phyloP scores from a whole-genome alignment of 139 green algal species.

The Chlamydomonas sphaeroides region DNA sequence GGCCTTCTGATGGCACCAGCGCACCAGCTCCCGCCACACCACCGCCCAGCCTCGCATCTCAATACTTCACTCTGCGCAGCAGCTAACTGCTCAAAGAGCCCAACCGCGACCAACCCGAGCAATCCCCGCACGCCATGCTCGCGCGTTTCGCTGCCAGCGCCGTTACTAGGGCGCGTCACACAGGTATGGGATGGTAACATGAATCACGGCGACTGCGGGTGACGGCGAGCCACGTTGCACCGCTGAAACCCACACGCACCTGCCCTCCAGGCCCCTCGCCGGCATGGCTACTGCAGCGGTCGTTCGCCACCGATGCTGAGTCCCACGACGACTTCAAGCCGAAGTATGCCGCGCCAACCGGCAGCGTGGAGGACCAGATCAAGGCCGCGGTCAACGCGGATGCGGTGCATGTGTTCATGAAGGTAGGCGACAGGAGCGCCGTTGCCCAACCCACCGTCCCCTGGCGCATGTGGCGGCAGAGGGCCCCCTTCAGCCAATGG shows the following conservation, averaged over 20 bases:
- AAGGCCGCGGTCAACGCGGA: conserved; percentile 76
- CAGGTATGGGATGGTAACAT: neutral
- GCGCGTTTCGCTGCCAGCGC: neutral
- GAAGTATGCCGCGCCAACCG: conserved; percentile 62
- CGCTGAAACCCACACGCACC: too few relatives aligned
- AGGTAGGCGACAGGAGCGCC: conserved; percentile 75
- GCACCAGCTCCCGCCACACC: too few relatives aligned
- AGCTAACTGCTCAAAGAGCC: too few relatives aligned
- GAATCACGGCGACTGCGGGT: too few relatives aligned
- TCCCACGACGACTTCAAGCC: conserved; percentile 93
- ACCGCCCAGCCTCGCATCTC: too few relatives aligned
- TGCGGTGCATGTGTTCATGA: conserved; percentile 97
- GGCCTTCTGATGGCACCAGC: too few relatives aligned
- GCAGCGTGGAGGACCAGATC: conserved; percentile 44
- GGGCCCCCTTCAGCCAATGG: too few relatives aligned
- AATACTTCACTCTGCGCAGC: too few relatives aligned
- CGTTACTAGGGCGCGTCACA: neutral
- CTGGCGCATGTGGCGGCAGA: too few relatives aligned
- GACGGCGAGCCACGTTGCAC: too few relatives aligned
- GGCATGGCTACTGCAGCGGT: neutral
- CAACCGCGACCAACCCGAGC: too few relatives aligned
- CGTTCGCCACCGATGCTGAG: conserved; percentile 46
- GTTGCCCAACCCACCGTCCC: too few relatives aligned
- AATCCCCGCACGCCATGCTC: neutral
- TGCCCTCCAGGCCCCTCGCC: neutral